Percentiles rank a stretch among this genome's conserved stretches.
Conservation (phyloP, 176 grass and related monocot genomes). For the Rhynchospora breviuscula region DNA sequence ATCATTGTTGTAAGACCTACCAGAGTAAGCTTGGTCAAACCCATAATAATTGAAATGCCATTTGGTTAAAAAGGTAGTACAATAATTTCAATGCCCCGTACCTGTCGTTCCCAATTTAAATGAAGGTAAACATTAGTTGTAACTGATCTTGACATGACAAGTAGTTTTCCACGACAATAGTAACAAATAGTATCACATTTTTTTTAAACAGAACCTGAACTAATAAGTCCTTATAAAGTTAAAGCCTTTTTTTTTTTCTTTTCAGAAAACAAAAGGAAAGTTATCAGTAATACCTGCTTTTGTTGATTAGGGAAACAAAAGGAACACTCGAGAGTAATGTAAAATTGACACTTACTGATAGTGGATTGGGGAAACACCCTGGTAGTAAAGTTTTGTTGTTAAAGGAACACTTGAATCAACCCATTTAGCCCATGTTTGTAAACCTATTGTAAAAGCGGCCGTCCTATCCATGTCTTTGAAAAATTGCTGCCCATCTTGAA, state of each 20-base stretch:
- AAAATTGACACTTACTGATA: conserved; percentile 34
- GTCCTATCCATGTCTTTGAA: conserved; percentile 69
- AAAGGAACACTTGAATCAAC: conserved; percentile 39
- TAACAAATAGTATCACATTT: background rate
- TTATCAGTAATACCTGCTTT: background rate
- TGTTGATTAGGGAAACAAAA: background rate
- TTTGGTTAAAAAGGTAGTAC: background rate
- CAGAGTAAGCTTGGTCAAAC: background rate
- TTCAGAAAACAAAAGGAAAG: background rate
- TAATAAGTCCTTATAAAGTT: background rate
- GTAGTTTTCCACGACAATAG: background rate
- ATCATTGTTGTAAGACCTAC: background rate
- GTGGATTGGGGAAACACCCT: conserved; percentile 69
- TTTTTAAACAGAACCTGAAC: conserved; percentile 10
- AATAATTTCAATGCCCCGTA: background rate
- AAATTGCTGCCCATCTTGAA: conserved; percentile 37
- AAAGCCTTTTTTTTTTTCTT: background rate
- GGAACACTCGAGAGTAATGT: background rate
- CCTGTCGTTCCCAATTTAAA: background rate
- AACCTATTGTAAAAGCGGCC: conserved; percentile 51
- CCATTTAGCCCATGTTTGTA: conserved; percentile 71
- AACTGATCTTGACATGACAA: background rate
- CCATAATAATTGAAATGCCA: background rate
- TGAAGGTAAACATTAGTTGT: background rate
- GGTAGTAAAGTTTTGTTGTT: conserved; percentile 61